A percentile compares a stretch with the other conserved stretches of the same genome.
These are phyloP conservation scores for Lyophyllum shimeji DNA, from an alignment of 768 basidiomycete species.

Conservation along the genomic window DNA sequence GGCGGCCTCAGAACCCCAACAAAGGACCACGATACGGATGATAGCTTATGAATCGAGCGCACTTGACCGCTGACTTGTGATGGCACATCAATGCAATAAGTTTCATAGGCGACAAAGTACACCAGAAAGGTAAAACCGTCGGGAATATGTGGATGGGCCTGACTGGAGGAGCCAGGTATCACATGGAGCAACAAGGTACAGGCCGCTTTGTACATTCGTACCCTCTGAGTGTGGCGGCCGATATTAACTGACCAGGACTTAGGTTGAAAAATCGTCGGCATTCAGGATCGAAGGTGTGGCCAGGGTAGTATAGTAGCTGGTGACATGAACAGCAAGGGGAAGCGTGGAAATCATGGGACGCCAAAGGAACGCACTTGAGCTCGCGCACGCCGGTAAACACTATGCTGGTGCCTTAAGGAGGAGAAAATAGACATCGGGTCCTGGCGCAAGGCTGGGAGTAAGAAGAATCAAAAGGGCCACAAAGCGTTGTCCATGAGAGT, in stretches of 20 bases:
- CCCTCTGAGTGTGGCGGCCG: background rate
- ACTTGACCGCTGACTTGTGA: background rate
- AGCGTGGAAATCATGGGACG: background rate
- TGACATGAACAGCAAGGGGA: background rate
- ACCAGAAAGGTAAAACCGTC: background rate
- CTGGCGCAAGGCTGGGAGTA: constrained; percentile 6
- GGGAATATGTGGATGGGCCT: constrained; percentile 1
- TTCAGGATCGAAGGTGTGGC: background rate
- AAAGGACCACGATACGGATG: background rate
- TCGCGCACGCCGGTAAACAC: background rate
- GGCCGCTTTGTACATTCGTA: background rate
- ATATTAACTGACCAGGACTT: background rate
- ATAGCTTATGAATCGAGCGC: background rate
- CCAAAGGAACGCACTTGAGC: background rate
- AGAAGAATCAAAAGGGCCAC: background rate
- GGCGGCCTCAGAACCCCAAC: background rate
- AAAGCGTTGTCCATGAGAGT: constrained; percentile 17
- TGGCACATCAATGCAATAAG: background rate
- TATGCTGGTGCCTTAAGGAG: background rate
- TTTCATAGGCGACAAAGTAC: background rate
- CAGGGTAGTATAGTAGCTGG: background rate
- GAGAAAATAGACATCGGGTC: background rate
- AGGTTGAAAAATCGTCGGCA: background rate
- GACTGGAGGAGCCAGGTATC: too few relatives aligned
- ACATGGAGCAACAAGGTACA: background rate